phyloP scores from a whole-genome alignment of 805 yeast genomes.

The Schwanniomyces sp. region DNA sequence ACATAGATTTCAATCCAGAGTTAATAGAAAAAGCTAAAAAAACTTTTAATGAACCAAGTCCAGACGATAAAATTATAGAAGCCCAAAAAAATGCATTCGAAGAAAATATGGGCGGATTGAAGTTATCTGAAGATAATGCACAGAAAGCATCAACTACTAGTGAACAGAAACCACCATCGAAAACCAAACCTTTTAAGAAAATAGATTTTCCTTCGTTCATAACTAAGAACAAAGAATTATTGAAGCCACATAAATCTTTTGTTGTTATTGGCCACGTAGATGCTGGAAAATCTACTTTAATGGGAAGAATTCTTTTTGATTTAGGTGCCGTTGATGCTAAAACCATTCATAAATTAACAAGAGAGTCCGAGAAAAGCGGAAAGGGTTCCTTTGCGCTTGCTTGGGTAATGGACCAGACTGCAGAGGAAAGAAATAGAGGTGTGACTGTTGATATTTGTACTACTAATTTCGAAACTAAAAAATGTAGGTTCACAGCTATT shows the following conservation, averaged over 20 bases:
- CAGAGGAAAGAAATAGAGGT: constrained; percentile 73
- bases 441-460: constrained; percentile 79
- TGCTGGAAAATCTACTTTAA: constrained; percentile 79
- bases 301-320: constrained; percentile 72
- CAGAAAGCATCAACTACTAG: constrained; percentile 1
- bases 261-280: constrained; percentile 87
- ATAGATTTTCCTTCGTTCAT: constrained; percentile 48
- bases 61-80: constrained; percentile 68
- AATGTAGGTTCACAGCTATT: constrained; percentile 61
- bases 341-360: constrained; percentile 59
- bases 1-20: constrained; percentile 35
- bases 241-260: constrained; percentile 62
- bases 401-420: constrained; percentile 82
- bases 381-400: constrained; percentile 81
- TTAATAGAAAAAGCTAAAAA: constrained; percentile 40
- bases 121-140: constrained; percentile 12
- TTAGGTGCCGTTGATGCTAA: constrained; percentile 65
- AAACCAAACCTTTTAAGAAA: constrained; percentile 43
- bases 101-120: constrained; percentile 25
- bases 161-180: constrained; percentile 8
- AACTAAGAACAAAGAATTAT: constrained; percentile 23
- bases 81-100: constrained; percentile 56
- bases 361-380: constrained; percentile 66
- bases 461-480: constrained; percentile 58
- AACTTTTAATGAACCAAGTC: constrained; percentile 71